These are phyloP conservation scores for Ustilago hordei DNA, from an alignment of 1,284 basidiomycete genomes.

Conservation along the genomic window DNA sequence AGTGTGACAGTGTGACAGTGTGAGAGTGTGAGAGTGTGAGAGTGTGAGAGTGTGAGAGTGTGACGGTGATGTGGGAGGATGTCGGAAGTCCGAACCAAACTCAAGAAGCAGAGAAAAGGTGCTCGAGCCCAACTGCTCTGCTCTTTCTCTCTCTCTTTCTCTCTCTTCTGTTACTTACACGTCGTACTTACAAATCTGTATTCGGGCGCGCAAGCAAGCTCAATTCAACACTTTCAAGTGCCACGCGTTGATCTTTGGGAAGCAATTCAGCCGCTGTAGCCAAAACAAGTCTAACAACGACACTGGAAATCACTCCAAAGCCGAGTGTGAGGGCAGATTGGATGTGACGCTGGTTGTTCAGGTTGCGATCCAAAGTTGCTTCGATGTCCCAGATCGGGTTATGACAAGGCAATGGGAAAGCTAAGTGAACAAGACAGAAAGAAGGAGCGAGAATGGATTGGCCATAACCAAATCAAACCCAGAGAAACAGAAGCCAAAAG, in stretches of 20 bases:
- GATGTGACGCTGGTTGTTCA: too few species aligned
- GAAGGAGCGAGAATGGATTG: constrained; percentile 1
- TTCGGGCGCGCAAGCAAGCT: not conserved
- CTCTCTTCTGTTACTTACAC: constrained; percentile 5
- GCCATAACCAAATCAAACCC: constrained; percentile 11
- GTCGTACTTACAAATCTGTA: constrained; percentile 1
- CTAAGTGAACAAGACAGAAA: not conserved
- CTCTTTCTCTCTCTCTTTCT: not conserved
- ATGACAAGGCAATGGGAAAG: too few species aligned
- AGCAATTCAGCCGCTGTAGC: not conserved
- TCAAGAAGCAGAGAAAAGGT: not conserved
- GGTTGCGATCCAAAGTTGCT: too few species aligned
- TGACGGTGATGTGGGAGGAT: not conserved
- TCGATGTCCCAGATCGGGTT: too few species aligned
- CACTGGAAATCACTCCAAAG: too few species aligned
- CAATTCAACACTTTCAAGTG: not conserved
- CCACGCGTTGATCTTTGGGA: constrained; percentile 1
- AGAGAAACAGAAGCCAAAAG: not conserved
- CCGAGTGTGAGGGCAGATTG: too few species aligned
- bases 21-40: not conserved
- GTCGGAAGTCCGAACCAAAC: not conserved
- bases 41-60: not conserved
- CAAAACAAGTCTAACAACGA: not conserved
- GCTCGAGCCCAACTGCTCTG: constrained; percentile 21
- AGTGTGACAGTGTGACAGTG: not conserved